These are phyloP conservation scores for Ramularia endophylla DNA, from an alignment of 2,329 filamentous ascomycete species.

Conservation along the genomic window DNA sequence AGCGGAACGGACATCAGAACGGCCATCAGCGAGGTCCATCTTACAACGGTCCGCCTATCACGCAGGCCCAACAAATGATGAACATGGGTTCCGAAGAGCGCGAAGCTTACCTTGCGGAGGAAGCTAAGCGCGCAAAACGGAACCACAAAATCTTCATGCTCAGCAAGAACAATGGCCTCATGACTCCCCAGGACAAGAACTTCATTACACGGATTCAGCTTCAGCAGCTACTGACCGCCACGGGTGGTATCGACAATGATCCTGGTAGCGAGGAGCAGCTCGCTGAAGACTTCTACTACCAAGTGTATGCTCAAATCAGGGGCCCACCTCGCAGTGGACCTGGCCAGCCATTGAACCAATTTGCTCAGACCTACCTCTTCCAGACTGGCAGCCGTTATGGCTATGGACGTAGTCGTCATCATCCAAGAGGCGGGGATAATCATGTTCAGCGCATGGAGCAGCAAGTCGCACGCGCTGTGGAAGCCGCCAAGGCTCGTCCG, in stretches of 20 bases:
- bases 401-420: constrained; percentile 57
- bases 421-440: constrained; percentile 82
- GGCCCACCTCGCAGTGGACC: constrained; percentile 81
- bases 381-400: constrained; percentile 84
- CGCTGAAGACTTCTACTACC: constrained; percentile 96
- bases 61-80: constrained; percentile 67
- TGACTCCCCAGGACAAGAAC: constrained; percentile 99
- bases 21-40: constrained; percentile 42
- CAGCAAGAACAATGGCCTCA: constrained; percentile 90
- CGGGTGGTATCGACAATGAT: constrained; percentile 75
- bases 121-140: constrained; percentile 89
- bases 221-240: constrained; percentile 90
- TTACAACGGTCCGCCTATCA: constrained; percentile 48
- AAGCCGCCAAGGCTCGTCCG: constrained; percentile 93
- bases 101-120: constrained; percentile 75
- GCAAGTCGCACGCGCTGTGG: constrained; percentile 93
- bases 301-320: constrained; percentile 92
- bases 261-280: constrained; percentile 69
- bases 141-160: constrained; percentile 97
- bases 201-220: constrained; percentile 98
- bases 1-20: constrained; percentile 23
- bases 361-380: constrained; percentile 95
- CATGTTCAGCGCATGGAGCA: constrained; percentile 99
- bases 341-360: constrained; percentile 88
- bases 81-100: constrained; percentile 80